phyloP scores from a whole-genome alignment of 108 stramenopile genomes.

The Discostella stelligeroides region DNA sequence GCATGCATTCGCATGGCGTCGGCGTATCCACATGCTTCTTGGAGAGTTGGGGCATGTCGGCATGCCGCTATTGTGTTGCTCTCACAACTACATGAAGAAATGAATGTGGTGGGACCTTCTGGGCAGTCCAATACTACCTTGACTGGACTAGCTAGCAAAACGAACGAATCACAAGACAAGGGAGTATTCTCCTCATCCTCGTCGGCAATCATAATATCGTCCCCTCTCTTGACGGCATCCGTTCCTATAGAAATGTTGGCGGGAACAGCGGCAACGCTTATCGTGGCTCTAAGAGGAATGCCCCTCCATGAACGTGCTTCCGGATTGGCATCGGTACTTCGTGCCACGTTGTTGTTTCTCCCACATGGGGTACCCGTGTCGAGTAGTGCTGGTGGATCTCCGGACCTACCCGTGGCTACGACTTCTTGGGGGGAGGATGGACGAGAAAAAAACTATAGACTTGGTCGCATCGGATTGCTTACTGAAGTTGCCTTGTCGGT shows the following conservation, averaged over 20 bases:
- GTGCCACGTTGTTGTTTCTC: conserved; percentile 36
- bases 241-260: conserved; percentile 44
- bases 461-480: conserved; percentile 57
- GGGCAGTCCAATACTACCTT: background rate
- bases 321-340: conserved; percentile 47
- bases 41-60: conserved; percentile 54
- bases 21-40: conserved; percentile 59
- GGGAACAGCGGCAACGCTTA: conserved; percentile 51
- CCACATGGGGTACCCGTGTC: conserved; percentile 26
- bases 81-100: conserved; percentile 44
- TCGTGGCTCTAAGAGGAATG: conserved; percentile 62
- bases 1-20: conserved; percentile 63
- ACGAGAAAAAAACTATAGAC: conserved; percentile 41
- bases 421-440: conserved; percentile 29
- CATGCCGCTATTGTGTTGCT: conserved; percentile 50
- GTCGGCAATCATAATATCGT: background rate
- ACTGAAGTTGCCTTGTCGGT: conserved; percentile 68
- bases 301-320: conserved; percentile 60
- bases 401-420: conserved; percentile 25
- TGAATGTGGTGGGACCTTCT: background rate
- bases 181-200: background rate
- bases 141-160: background rate
- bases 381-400: background rate
- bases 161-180: background rate
- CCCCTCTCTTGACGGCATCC: conserved; percentile 14